Evolutionary conservation across 495 filamentous ascomycete species (phyloP), one percentile per base, ranked within the genome.

Genomic region (Penicillium canescens): DNA sequence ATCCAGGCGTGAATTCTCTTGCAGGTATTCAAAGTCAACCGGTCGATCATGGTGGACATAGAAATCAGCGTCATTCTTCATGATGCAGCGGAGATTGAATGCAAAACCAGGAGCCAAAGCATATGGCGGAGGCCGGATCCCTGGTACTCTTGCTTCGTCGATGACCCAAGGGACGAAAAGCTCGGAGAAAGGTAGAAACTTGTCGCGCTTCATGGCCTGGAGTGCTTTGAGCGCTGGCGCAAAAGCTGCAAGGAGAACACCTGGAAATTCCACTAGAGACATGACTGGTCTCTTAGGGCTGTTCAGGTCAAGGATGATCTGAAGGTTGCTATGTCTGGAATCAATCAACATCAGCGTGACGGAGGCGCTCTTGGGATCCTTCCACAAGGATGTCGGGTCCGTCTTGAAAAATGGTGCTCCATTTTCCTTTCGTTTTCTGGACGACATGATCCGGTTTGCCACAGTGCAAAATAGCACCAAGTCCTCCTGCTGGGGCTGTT

Each of bases 211-310:
- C 70, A 89, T 85, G 2, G 66, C 58, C 56, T 91, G 84, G 0
- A 92, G 70, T 6, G 83, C 86, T 54, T 72, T 67, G n/a, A 91
- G 68, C 0, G 84, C 86, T 16, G 84, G 81, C 38, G 83, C 71
- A 59, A 92, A 92, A 2, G 87, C 77, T 0, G 82, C 76, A 11
- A 90, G 75, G 1, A 92, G 70, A 4, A 92, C 70, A 8, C 82
- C 83, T 0, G 87, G 87, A 49, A 91, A 90, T 53, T 91, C 89
- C 1, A 90, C 77, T 8, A 91, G 73, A 10, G 70, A 76, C 52
- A 67, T 6, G 0, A 53, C 10, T 0, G 38, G 18, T 9, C 34
- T 41, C 6, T 35, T 35, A 0, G 37, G 14, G 31, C 28, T 14
- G 7, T 33, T 42, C 2, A 50, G 11, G 18, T 42, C 28, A 6